Evolutionary conservation across 2,329 filamentous ascomycete genomes (phyloP).

Genomic region (Capronia coronata): DNA sequence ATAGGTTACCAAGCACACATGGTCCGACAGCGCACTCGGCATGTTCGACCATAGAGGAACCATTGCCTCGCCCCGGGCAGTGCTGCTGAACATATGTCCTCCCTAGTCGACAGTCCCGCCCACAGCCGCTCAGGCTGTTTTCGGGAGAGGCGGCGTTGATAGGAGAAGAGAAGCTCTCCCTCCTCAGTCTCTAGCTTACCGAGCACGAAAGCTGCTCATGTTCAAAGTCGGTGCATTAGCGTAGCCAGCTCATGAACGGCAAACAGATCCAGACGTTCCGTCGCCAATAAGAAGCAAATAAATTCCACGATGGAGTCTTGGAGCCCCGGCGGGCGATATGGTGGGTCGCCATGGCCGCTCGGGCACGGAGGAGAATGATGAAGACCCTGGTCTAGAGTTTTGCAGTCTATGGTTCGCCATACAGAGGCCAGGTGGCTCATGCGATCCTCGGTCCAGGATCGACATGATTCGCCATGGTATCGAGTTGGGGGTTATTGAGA

Average conservation of each 20-base stretch:
- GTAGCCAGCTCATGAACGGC: neutral
- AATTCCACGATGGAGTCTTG: neutral
- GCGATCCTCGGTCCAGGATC: neutral
- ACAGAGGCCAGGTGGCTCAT: neutral
- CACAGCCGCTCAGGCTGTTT: conserved; percentile 12
- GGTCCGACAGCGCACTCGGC: neutral
- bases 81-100: neutral
- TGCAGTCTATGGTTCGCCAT: neutral
- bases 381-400: neutral
- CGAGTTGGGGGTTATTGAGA: neutral
- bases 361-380: neutral
- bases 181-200: neutral
- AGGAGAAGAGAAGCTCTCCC: neutral
- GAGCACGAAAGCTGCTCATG: neutral
- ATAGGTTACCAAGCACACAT: neutral
- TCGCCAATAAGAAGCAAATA: neutral
- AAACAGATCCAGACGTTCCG: neutral
- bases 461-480: neutral
- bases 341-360: neutral
- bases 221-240: neutral
- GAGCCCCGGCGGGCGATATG: neutral
- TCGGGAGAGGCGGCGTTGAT: neutral
- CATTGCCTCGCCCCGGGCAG: neutral
- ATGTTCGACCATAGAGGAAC: neutral
- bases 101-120: neutral